Evolutionary conservation across 2,329 filamentous ascomycete genomes (phyloP).

Genomic region (Leptographium flavum): DNA sequence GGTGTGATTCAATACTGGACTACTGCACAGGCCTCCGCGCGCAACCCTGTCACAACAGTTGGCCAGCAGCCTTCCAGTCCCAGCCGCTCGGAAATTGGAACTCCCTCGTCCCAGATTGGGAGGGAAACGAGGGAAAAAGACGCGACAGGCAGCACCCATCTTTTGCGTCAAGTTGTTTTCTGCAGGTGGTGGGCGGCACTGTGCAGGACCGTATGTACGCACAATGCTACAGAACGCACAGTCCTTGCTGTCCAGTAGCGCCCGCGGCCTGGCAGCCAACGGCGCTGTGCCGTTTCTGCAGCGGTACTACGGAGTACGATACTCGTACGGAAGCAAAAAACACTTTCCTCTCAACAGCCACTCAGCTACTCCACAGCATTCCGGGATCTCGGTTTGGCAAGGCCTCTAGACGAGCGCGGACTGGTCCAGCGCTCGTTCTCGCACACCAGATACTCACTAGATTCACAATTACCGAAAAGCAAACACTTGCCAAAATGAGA

Average conservation of each 20-base stretch:
- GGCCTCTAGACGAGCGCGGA: background rate
- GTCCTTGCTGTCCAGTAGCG: too few species aligned
- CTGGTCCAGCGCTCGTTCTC: too few species aligned
- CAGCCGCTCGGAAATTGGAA: constrained; percentile 2
- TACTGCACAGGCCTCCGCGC: background rate
- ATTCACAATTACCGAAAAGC: background rate
- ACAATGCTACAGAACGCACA: too few species aligned
- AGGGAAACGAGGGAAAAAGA: background rate
- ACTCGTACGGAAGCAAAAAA: too few species aligned
- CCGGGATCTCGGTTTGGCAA: constrained; percentile 8
- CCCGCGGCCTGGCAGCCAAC: too few species aligned
- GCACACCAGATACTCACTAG: background rate
- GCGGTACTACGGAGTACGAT: too few species aligned
- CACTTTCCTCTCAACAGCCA: too few species aligned
- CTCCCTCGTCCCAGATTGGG: too few species aligned
- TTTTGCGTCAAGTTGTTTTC: too few species aligned
- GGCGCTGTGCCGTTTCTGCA: too few species aligned
- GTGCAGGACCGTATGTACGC: too few species aligned
- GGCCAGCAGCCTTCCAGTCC: background rate
- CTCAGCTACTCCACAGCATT: constrained; percentile 2
- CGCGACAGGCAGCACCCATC: background rate
- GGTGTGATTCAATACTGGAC: background rate
- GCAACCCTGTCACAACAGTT: background rate
- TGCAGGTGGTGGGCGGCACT: too few species aligned
- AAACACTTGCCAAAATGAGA: background rate